Evolutionary conservation across 2,329 filamentous ascomycete genomes (phyloP).

Genomic region (Aspergillus glaucus): DNA sequence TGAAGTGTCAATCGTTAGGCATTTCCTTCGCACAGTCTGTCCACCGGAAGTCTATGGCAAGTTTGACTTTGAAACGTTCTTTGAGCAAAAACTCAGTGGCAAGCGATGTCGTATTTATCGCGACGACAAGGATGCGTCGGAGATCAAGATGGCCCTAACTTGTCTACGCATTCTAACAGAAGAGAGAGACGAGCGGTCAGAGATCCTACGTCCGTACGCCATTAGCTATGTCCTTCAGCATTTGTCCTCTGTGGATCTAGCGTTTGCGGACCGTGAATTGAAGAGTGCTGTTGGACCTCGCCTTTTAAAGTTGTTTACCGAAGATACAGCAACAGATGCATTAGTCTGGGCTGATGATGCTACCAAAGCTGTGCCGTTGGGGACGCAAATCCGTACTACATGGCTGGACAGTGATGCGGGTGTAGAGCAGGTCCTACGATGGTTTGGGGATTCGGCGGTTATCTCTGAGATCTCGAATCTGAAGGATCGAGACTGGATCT

Average conservation of each 20-base stretch:
- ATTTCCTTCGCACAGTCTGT: constrained; percentile 20
- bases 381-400: constrained; percentile 9
- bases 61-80: constrained; percentile 20
- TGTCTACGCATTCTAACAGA: constrained; percentile 13
- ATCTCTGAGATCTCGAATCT: constrained; percentile 11
- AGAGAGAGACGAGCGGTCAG: constrained; percentile 4
- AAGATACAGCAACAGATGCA: constrained; percentile 11
- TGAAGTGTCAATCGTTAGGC: constrained; percentile 18
- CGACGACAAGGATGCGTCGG: constrained; percentile 17
- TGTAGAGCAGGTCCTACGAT: constrained; percentile 10
- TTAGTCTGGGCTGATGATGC: constrained; percentile 12
- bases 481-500: constrained; percentile 13
- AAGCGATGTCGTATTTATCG: constrained; percentile 13
- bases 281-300: constrained; percentile 16
- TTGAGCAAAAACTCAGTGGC: constrained; percentile 14
- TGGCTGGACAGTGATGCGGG: constrained; percentile 14
- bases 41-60: constrained; percentile 17
- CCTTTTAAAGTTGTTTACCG: constrained; percentile 15
- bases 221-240: constrained; percentile 12
- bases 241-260: constrained; percentile 16
- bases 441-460: constrained; percentile 19
- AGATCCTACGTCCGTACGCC: constrained; percentile 8
- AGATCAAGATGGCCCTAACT: constrained; percentile 11
- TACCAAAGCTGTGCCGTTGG: constrained; percentile 1
- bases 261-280: constrained; percentile 14